Base-by-base conservation (phyloP, 1,284 basidiomycete genomes). In the Schizophyllum commune region DNA sequence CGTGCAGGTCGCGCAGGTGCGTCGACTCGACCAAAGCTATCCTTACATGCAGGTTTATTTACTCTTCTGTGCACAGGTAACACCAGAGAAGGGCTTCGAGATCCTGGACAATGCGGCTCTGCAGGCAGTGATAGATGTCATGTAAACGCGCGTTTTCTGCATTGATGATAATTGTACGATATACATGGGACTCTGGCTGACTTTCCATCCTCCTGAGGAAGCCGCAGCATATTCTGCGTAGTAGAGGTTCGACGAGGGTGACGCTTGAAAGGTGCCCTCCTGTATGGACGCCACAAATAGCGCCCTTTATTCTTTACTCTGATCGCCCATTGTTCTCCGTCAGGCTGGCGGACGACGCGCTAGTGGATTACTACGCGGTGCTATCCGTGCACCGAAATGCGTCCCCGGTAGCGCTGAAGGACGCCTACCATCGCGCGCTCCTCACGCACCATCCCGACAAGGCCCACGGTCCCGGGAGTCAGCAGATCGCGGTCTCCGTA, bases 1-100 rank as follows among this genome's bases (percentile, higher is more conserved):
- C 69, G 95, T 99, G 21, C 96, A 99, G 75, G 81, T 99, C 21
- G 96, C 96, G 59, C 92, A 96, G 82, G 94, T 91, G 60, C 56
- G 80, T 17, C 19, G n/a, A n/a, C n/a, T n/a, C n/a, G n/a, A n/a
- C n/a, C n/a, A n/a, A n/a, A n/a, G n/a, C n/a, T n/a, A n/a, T n/a
- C n/a, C n/a, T n/a, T n/a, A n/a, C n/a, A n/a, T n/a, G n/a, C n/a
- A n/a, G n/a, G n/a, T n/a, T n/a, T n/a, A n/a, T n/a, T n/a, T n/a
- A n/a, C n/a, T n/a, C n/a, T n/a, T n/a, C n/a, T n/a, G n/a, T n/a
- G n/a, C n/a, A n/a, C n/a, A n/a, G n/a, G n/a, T 96, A 19, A 94
- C 92, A 61, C 73, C 76, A 56, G 79, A 77, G 56, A 83, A 81
- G 60, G 93, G 94, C 33, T 96, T 95, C 74, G 83, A 91, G 74